These are phyloP conservation scores for Phytophthora rubi DNA, from an alignment of 352 stramenopile genomes.

Conservation along the genomic window DNA sequence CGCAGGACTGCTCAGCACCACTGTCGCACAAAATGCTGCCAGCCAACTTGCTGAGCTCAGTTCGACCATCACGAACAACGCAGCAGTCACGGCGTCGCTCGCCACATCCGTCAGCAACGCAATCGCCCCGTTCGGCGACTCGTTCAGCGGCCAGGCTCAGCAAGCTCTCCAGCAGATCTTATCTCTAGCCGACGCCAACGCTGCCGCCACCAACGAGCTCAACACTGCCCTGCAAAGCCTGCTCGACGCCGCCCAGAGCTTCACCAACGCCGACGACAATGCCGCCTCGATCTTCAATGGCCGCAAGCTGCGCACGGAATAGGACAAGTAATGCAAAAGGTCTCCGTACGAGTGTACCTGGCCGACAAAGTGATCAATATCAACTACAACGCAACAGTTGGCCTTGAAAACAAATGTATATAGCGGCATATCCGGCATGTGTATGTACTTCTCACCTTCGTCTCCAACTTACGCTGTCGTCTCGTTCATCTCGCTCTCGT, in stretches of 20 bases:
- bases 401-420: slow-evolving; percentile 41
- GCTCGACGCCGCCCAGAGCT: slow-evolving; percentile 8
- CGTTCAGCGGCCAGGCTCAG: background rate
- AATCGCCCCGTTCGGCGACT: slow-evolving; percentile 7
- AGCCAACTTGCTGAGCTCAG: slow-evolving; percentile 16
- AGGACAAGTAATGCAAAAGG: slow-evolving; percentile 6
- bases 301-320: slow-evolving; percentile 21
- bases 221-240: slow-evolving; percentile 25
- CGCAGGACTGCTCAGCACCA: slow-evolving; percentile 4
- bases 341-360: background rate
- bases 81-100: slow-evolving; percentile 17
- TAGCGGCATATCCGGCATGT: slow-evolving; percentile 23
- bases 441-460: slow-evolving; percentile 23
- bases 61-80: slow-evolving; percentile 5
- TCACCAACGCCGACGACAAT: slow-evolving; percentile 16
- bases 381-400: slow-evolving; percentile 3
- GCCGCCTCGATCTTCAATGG: slow-evolving; percentile 20
- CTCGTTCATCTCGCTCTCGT: slow-evolving; percentile 80
- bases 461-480: slow-evolving; percentile 37
- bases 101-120: slow-evolving; percentile 11
- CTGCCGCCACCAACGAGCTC: slow-evolving; percentile 18
- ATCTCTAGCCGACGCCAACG: slow-evolving; percentile 5
- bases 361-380: background rate
- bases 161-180: slow-evolving; percentile 14
- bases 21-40: slow-evolving; percentile 12